Evolutionary conservation across 805 yeast genomes (phyloP), one percentile per base, ranked within the genome.

Genomic region (Candida saitoana): DNA sequence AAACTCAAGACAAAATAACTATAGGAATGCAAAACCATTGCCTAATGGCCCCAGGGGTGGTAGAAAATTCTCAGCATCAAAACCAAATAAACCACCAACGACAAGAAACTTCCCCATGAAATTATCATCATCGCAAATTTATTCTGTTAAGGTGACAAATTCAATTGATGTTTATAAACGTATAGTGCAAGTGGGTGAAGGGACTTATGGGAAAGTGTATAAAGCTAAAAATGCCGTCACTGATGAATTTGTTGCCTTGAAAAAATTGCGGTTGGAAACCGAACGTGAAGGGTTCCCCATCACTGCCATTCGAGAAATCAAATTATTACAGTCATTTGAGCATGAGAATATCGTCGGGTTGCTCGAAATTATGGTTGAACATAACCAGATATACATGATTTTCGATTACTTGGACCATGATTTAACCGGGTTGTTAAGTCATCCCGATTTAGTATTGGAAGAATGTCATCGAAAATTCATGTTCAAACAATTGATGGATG

Each of bases 221-320:
- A 88, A 89, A 57, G 96, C 96, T 0, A 71, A 69, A 38, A 89
- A 93, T 58, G 64, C 65, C 12, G 67, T 77, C 4, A 87, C 96
- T 0, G 73, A 77, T 2, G 80, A 77, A 44, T 66, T 75, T 49
- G 93, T 89, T n/a, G 99, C 99, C 1, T 68, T 93, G 55, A 93
- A 93, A 59, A 76, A 83, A 50, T 69, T 93, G 35, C 65, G 97
- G 46, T 72, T 93, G 54, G 97, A 93, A 56, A 65, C 80, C 5
- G 98, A 91, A 59, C 73, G 88, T 38, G 99, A 93, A 57, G 97
- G 98, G 0, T 87, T 93, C 62, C 99, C 99, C 2, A 85, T 93
- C 17, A 93, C 99, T 0, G 96, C 98, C 0, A 79, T 89, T 56
- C 73, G 99, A 50, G 99, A 93, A 65, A 87, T 90, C 46, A 82